phyloP scores from a whole-genome alignment of 2,329 filamentous ascomycete species.

The Pseudogymnoascus pannorum region DNA sequence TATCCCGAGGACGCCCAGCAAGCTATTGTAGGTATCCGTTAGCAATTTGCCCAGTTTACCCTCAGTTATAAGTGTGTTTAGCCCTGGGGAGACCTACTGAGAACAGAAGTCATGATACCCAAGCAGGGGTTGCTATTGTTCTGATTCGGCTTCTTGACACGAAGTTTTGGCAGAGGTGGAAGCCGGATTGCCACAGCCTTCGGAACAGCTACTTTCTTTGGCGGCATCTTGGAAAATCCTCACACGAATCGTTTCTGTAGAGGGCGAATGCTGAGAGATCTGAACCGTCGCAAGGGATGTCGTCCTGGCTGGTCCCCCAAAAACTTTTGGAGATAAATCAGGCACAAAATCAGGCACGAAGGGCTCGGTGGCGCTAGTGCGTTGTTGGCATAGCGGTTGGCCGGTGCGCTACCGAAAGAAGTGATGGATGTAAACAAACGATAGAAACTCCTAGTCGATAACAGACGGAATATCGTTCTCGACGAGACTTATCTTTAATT shows the following conservation, averaged over 20 bases:
- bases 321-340: constrained; percentile 17
- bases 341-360: constrained; percentile 3
- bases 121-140: constrained; percentile 57
- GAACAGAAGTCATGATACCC: constrained; percentile 57
- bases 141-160: constrained; percentile 56
- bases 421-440: constrained; percentile 8
- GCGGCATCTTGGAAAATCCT: constrained; percentile 25
- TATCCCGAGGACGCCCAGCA: constrained; percentile 80
- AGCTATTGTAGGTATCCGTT: constrained; percentile 39
- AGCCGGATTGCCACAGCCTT: constrained; percentile 33
- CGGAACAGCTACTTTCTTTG: constrained; percentile 25
- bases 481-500: not conserved
- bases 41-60: constrained; percentile 4
- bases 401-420: constrained; percentile 5
- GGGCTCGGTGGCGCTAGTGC: constrained; percentile 14
- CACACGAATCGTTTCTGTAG: not conserved
- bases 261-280: constrained; percentile 4
- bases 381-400: constrained; percentile 9
- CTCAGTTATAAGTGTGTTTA: constrained; percentile 11
- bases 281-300: not conserved
- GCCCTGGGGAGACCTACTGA: constrained; percentile 43
- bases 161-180: constrained; percentile 54
- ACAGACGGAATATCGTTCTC: not conserved
- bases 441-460: constrained; percentile 5
- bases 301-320: not conserved